Evolutionary conservation across 2,329 filamentous ascomycete species (phyloP).

Genomic region (Colletotrichum acutatum): DNA sequence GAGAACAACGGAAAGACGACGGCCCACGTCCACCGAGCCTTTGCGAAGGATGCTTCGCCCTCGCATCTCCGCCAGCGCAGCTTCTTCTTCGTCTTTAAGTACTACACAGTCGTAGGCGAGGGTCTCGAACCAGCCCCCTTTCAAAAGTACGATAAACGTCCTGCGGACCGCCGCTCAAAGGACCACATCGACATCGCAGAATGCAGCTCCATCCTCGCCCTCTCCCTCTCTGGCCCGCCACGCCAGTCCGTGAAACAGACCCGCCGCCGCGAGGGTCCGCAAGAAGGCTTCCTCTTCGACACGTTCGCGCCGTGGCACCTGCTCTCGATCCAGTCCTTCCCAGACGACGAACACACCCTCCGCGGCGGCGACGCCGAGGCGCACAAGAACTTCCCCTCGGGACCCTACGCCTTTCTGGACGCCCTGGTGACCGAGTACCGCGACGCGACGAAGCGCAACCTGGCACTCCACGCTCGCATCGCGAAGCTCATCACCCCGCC

Average conservation of each 20-base stretch:
- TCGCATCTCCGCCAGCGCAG: constrained; percentile 61
- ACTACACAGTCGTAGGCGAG: constrained; percentile 69
- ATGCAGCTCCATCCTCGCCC: constrained; percentile 68
- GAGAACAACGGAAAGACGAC: constrained; percentile 55
- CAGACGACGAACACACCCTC: constrained; percentile 67
- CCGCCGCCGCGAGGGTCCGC: constrained; percentile 56
- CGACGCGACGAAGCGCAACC: constrained; percentile 68
- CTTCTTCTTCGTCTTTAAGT: constrained; percentile 74
- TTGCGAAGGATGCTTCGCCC: constrained; percentile 44
- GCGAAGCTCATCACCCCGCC: constrained; percentile 69
- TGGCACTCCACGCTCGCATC: constrained; percentile 66
- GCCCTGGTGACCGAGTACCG: constrained; percentile 68
- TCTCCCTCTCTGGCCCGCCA: constrained; percentile 64
- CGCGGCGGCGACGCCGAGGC: constrained; percentile 62
- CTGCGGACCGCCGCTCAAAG: constrained; percentile 48
- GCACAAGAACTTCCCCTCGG: constrained; percentile 66
- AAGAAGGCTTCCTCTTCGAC: constrained; percentile 65
- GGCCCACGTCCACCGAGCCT: constrained; percentile 64
- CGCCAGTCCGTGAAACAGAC: constrained; percentile 61
- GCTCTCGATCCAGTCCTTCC: constrained; percentile 67
- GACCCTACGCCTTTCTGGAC: constrained; percentile 70
- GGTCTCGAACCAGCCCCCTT: constrained; percentile 67
- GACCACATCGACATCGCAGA: constrained; percentile 69
- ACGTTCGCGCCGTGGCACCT: constrained; percentile 71
- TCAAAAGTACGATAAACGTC: constrained; percentile 65